Percentiles rank a stretch among this genome's conserved stretches.
Conservation (phyloP, 129 eudicot species). For the Flaveria sonorensis region DNA sequence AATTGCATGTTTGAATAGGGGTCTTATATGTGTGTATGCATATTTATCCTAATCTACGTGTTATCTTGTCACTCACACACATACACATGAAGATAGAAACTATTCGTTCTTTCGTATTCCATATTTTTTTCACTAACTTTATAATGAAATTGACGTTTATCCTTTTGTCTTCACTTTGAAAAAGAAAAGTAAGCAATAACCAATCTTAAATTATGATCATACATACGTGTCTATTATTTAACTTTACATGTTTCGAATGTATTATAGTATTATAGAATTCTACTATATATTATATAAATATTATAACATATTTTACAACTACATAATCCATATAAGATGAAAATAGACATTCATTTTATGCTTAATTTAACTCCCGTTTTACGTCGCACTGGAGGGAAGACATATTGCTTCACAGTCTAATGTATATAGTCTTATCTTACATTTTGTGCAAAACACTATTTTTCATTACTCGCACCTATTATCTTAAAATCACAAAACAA, state of each 20-base stretch:
- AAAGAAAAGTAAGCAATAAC: constrained; percentile 5
- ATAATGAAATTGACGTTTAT: constrained; percentile 44
- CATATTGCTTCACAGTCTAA: too few species aligned
- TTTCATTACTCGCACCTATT: too few species aligned
- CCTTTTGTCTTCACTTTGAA: constrained; percentile 8
- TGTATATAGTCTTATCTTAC: too few species aligned
- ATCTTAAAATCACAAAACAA: too few species aligned
- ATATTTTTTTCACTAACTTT: constrained; percentile 40
- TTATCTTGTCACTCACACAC: constrained; percentile 35
- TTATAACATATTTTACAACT: too few species aligned
- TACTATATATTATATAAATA: too few species aligned
- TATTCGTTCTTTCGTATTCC: constrained; percentile 21
- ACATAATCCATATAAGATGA: too few species aligned
- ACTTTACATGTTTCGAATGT: not conserved
- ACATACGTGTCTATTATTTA: not conserved
- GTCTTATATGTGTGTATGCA: not conserved
- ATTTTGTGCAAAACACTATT: too few species aligned
- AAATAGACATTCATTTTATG: too few species aligned
- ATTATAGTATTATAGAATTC: too few species aligned
- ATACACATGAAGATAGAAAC: constrained; percentile 13
- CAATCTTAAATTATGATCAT: not conserved
- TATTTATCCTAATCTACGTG: constrained; percentile 29
- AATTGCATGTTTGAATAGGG: not conserved
- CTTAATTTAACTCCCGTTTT: too few species aligned
- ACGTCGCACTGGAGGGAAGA: too few species aligned